phyloP scores from a whole-genome alignment of 2,329 filamentous ascomycete genomes.

The Byssoonygena ceratinophila region DNA sequence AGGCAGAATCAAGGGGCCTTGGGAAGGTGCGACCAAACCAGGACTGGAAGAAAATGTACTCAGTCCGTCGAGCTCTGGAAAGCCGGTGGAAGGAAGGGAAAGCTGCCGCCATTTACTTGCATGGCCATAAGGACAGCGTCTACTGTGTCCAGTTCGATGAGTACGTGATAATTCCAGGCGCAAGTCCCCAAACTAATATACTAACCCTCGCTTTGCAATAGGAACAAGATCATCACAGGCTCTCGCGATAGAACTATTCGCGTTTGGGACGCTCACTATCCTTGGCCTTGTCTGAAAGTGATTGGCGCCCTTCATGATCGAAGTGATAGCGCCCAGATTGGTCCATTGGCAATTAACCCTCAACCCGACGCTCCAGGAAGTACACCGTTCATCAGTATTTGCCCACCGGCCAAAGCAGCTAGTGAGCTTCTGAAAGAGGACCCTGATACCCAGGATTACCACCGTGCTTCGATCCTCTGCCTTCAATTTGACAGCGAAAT shows the following conservation, averaged over 20 bases:
- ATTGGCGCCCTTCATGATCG: conserved; percentile 58
- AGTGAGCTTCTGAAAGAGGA: conserved; percentile 41
- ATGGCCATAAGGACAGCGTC: conserved; percentile 89
- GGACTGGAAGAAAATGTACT: conserved; percentile 79
- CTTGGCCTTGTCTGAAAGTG: conserved; percentile 67
- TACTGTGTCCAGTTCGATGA: conserved; percentile 98
- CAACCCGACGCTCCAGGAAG: conserved; percentile 32
- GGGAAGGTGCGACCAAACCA: conserved; percentile 50
- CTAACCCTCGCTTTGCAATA: conserved; percentile 35
- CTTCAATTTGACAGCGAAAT: conserved; percentile 89
- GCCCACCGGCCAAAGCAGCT: conserved; percentile 42
- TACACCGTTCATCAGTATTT: conserved; percentile 40
- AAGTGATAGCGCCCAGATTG: conserved; percentile 24
- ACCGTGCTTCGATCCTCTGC: conserved; percentile 87
- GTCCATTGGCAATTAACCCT: conserved; percentile 47
- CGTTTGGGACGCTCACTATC: conserved; percentile 85
- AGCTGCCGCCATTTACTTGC: conserved; percentile 74
- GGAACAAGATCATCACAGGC: conserved; percentile 89
- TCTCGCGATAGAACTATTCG: conserved; percentile 92
- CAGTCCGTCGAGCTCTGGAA: conserved; percentile 63
- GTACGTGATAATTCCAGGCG: conserved; percentile 41
- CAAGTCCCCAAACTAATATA: not conserved
- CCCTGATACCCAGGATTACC: conserved; percentile 46
- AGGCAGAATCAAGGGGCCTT: conserved; percentile 33
- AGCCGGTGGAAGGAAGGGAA: conserved; percentile 68